Conservation (phyloP, 192 early-diverging fungal genomes). For the Diversispora epigaea region DNA sequence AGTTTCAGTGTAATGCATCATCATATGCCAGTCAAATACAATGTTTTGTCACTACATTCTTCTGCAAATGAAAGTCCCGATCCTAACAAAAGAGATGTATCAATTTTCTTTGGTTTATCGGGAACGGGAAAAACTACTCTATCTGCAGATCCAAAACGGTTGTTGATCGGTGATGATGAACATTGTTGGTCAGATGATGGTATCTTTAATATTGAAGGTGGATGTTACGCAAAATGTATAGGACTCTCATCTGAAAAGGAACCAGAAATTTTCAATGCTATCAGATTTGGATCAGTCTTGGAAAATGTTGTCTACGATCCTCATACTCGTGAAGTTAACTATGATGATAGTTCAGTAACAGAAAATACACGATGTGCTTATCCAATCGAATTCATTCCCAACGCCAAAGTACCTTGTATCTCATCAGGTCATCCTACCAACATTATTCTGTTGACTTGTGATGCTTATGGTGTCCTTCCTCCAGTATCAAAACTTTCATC, state of each 20-base stretch:
- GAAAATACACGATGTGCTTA: conserved; percentile 98
- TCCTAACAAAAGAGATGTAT: conserved; percentile 74
- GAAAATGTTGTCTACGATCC: conserved; percentile 91
- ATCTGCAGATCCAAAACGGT: conserved; percentile 88
- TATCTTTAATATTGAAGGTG: conserved; percentile 99
- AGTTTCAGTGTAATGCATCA: conserved; percentile 99
- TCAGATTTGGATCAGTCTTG: conserved; percentile 88
- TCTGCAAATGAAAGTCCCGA: conserved; percentile 86
- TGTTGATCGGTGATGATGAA: conserved; percentile 98
- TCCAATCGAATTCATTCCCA: conserved; percentile 93
- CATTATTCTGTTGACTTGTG: conserved; percentile 95
- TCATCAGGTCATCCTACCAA: conserved; percentile 85
- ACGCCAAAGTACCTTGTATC: conserved; percentile 90
- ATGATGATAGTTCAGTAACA: conserved; percentile 74
- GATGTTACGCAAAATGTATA: conserved; percentile 98
- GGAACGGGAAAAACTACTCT: conserved; percentile 99
- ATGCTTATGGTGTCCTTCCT: conserved; percentile 95
- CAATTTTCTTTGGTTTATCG: conserved; percentile 97
- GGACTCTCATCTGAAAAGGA: conserved; percentile 95
- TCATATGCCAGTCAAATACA: conserved; percentile 88
- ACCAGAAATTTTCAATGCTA: conserved; percentile 97
- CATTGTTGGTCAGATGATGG: conserved; percentile 98
- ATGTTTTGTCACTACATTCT: conserved; percentile 87
- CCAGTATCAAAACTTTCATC: conserved; percentile 86
- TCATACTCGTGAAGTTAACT: conserved; percentile 75